These are phyloP conservation scores for Colletotrichum sidae DNA, from an alignment of 2,329 filamentous ascomycete species.

Conservation along the genomic window DNA sequence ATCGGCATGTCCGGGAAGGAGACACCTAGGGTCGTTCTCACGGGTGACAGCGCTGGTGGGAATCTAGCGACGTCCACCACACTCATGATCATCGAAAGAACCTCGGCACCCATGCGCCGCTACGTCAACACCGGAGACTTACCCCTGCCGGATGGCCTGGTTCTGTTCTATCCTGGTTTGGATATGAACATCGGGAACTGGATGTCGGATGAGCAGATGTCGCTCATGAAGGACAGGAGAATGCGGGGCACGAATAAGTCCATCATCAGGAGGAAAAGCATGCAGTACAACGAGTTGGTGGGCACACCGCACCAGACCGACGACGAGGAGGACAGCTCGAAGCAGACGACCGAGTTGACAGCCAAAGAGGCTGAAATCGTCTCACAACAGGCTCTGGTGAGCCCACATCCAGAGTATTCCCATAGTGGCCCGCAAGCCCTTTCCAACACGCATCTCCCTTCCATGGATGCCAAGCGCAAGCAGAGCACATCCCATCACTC, in stretches of 20 bases:
- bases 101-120: conserved; percentile 59
- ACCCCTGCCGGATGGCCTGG: conserved; percentile 80
- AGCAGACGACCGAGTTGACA: conserved; percentile 40
- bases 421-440: conserved; percentile 56
- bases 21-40: conserved; percentile 55
- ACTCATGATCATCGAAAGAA: conserved; percentile 88
- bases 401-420: conserved; percentile 62
- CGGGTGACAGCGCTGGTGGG: conserved; percentile 62
- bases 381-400: conserved; percentile 42
- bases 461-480: conserved; percentile 25
- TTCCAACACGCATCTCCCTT: conserved; percentile 32
- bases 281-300: conserved; percentile 87
- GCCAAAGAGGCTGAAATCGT: conserved; percentile 36
- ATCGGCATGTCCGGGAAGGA: conserved; percentile 56
- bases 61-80: conserved; percentile 74
- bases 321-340: conserved; percentile 70
- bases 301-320: conserved; percentile 86
- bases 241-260: conserved; percentile 81
- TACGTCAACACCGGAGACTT: conserved; percentile 70
- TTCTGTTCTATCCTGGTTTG: conserved; percentile 89
- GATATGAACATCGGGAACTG: conserved; percentile 99
- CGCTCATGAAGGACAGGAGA: conserved; percentile 85
- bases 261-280: conserved; percentile 85
- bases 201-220: conserved; percentile 99
- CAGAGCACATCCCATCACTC: conserved; percentile 61